These are phyloP conservation scores for Fusarium sp. DNA, from an alignment of 2,329 filamentous ascomycete species.

Conservation along the genomic window DNA sequence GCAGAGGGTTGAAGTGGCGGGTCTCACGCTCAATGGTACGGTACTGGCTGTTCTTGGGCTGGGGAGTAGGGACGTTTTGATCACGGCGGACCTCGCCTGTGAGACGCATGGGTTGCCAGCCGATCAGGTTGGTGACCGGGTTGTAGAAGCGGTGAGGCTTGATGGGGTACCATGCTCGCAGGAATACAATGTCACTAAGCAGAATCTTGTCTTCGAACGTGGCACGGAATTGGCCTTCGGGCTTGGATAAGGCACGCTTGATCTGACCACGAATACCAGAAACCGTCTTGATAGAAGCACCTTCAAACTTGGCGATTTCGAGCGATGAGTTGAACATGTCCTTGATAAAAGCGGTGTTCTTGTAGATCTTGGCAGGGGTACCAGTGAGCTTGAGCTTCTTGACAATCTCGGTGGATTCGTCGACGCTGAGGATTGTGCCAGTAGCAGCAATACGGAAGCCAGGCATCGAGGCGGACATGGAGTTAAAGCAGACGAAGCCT, in stretches of 20 bases:
- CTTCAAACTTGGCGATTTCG: slow-evolving; percentile 98
- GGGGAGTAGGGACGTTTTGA: slow-evolving; percentile 79
- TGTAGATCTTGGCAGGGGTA: slow-evolving; percentile 96
- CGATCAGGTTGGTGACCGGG: slow-evolving; percentile 90
- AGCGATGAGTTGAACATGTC: slow-evolving; percentile 96
- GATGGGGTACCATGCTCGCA: slow-evolving; percentile 96
- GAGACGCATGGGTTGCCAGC: slow-evolving; percentile 93
- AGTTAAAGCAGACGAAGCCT: slow-evolving; percentile 93
- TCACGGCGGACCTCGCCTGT: slow-evolving; percentile 91
- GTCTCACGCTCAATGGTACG: slow-evolving; percentile 72
- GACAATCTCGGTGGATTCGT: slow-evolving; percentile 96
- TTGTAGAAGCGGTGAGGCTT: slow-evolving; percentile 98
- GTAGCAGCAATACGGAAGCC: slow-evolving; percentile 96
- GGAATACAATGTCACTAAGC: slow-evolving; percentile 95
- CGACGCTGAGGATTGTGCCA: slow-evolving; percentile 91
- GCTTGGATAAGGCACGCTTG: slow-evolving; percentile 92
- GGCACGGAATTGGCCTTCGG: slow-evolving; percentile 94
- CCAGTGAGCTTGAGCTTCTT: slow-evolving; percentile 99
- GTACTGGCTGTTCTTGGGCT: slow-evolving; percentile 88
- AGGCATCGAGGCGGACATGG: slow-evolving; percentile 83
- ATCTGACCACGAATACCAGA: slow-evolving; percentile 96
- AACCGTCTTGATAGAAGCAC: slow-evolving; percentile 93
- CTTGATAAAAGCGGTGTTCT: slow-evolving; percentile 98
- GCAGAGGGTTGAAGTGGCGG: slow-evolving; percentile 82
- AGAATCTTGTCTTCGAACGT: slow-evolving; percentile 99